Base-by-base conservation (phyloP, 108 stramenopile genomes). In the Skeletonema menzelii region DNA sequence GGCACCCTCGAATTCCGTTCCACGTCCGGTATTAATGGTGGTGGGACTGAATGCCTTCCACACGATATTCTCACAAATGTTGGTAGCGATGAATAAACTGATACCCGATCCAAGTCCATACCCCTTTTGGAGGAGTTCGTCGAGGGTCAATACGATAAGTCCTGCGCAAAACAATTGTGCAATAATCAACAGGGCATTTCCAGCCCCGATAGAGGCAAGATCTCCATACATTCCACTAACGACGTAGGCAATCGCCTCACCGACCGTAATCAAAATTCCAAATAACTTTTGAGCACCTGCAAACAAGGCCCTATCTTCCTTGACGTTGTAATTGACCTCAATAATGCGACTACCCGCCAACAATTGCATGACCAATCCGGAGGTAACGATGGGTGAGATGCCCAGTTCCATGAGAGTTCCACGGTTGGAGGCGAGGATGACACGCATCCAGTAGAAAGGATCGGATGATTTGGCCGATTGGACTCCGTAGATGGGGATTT, bases 321-420 rank as follows among this genome's bases (percentile, higher is more conserved):
- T 98, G 82, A 98, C 92, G 55, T 94, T 92, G 91, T 97, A 94
- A 73, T 99, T 96, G 19, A 99, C 98, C 70, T 98, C 97, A 61
- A 99, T 99, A 82, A 99, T 94, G n/a, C 96, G 82, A 32, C 93
- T 91, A 64, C 99, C 97, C 27, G 94, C 96, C 56, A 97, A 81
- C 24, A 97, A 86, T 77, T 97, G 98, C 96, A 97, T 97, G 66
- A 97, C 93, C 37, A 97, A 78, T 38, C 96, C 96, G 15, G 96
- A 91, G 24, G 97, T 97, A 26, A 99, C 92, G 68, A 99, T 97
- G 69, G 99, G 99, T 46, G 88, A 86, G 81, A 99, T 99, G 49
- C 99, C 99, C 44, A 99, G 93, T 80, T 99, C 99, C 99, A 99
- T 99, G 34, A 99, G 91, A 35, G 99, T 99, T 56, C 98, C 98